phyloP scores from a whole-genome alignment of 2,329 filamentous ascomycete species.

The Trichoderma harzianum region DNA sequence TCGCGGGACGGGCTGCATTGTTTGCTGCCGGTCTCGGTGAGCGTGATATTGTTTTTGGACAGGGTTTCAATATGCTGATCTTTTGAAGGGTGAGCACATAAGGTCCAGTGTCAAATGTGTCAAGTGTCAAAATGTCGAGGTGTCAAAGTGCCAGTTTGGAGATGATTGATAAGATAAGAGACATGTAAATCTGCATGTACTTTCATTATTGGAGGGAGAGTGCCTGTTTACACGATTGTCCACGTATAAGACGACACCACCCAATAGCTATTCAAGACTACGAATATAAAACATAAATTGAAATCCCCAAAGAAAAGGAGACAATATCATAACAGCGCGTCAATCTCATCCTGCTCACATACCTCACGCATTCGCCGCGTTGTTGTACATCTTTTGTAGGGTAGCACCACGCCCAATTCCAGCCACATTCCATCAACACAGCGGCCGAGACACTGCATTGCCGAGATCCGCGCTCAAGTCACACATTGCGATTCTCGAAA shows the following conservation, averaged over 20 bases:
- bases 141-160: not conserved
- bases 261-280: not conserved
- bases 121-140: not conserved
- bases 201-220: not conserved
- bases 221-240: not conserved
- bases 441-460: not conserved
- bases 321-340: not conserved
- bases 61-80: not conserved
- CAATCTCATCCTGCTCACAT: not conserved
- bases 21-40: conserved; percentile 10
- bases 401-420: not conserved
- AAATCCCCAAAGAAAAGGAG: not conserved
- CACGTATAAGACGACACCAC: too few species aligned
- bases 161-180: not conserved
- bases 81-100: too few species aligned
- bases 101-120: not conserved
- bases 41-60: not conserved
- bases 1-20: not conserved
- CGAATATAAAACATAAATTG: not conserved
- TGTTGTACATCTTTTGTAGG: not conserved
- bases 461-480: not conserved
- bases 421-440: not conserved
- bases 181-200: not conserved
- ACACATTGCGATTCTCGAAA: not conserved
- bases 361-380: not conserved